Evolutionary conservation across 306 rosid species (phyloP).

Genomic region (Cucumis cinereus): DNA sequence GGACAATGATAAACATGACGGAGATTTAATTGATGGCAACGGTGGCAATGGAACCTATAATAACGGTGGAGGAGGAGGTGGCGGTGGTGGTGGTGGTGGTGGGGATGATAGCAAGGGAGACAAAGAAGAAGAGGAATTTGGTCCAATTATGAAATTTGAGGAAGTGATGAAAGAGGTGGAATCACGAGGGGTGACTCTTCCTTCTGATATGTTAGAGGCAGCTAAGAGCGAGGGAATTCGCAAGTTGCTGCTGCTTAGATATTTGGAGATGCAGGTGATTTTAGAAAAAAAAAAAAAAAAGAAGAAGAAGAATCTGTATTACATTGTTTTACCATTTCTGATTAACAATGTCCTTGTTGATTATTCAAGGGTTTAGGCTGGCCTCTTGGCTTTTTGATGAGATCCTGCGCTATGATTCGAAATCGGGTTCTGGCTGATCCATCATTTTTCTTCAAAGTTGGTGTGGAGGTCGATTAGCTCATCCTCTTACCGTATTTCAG

Average conservation of each 20-base stretch:
- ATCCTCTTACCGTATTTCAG: conserved; percentile 8
- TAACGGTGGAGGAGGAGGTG: conserved; percentile 6
- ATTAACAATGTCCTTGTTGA: conserved; percentile 5
- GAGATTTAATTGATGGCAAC: conserved; percentile 12
- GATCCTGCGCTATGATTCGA: conserved; percentile 58
- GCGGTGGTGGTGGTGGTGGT: conserved; percentile 14
- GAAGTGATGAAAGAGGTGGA: conserved; percentile 30
- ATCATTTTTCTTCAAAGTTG: conserved; percentile 76
- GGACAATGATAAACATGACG: conserved; percentile 17
- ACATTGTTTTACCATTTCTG: neutral
- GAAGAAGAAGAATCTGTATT: neutral
- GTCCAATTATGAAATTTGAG: conserved; percentile 31
- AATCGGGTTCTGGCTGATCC: conserved; percentile 92
- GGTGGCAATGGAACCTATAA: conserved; percentile 16
- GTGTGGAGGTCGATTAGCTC: conserved; percentile 69
- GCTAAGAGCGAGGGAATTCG: conserved; percentile 41
- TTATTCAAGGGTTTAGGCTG: conserved; percentile 52
- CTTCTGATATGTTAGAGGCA: conserved; percentile 37
- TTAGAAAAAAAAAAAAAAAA: no score
- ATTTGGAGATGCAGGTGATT: conserved; percentile 36
- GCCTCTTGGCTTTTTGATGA: conserved; percentile 69
- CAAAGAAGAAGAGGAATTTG: conserved; percentile 29
- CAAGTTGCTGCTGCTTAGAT: conserved; percentile 28
- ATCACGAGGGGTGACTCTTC: conserved; percentile 32
- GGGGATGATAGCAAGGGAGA: conserved; percentile 14